A percentile compares a stretch with the other conserved stretches of the same genome.
phyloP scores from a whole-genome alignment of 2,329 filamentous ascomycete genomes.

The Cytospora chrysosperma region DNA sequence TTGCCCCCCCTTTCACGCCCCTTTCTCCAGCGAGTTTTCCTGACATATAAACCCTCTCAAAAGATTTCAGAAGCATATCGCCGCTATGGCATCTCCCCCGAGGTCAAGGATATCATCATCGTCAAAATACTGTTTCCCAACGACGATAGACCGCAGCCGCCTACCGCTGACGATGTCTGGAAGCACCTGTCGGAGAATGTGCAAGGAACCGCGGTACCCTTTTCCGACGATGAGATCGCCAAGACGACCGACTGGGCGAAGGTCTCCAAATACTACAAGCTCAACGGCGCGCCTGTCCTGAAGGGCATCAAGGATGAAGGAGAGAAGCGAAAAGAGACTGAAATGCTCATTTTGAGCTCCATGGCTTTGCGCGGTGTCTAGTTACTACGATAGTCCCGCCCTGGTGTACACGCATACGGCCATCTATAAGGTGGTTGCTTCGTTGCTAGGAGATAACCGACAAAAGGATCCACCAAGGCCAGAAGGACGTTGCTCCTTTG shows the following conservation, averaged over 20 bases:
- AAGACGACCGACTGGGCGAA: constrained; percentile 62
- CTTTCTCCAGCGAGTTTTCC: not conserved
- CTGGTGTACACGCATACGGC: not conserved
- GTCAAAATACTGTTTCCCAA: constrained; percentile 69
- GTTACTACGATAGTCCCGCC: constrained; percentile 3
- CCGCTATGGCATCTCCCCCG: constrained; percentile 75
- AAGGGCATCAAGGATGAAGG: constrained; percentile 44
- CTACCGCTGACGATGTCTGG: constrained; percentile 48
- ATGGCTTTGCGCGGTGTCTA: constrained; percentile 73
- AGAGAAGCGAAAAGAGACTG: constrained; percentile 55
- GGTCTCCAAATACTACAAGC: constrained; percentile 83
- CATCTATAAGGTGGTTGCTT: too few species aligned
- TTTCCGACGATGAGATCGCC: constrained; percentile 63
- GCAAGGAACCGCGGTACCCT: constrained; percentile 56
- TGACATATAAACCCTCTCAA: not conserved
- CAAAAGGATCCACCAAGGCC: too few species aligned
- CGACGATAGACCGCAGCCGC: constrained; percentile 40
- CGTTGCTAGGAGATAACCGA: not conserved
- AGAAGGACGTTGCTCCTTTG: too few species aligned
- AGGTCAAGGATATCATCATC: constrained; percentile 70
- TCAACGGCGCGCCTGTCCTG: constrained; percentile 60
- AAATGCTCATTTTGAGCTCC: constrained; percentile 67
- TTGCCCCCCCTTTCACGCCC: not conserved
- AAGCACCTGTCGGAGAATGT: constrained; percentile 62
- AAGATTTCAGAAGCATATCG: constrained; percentile 94